Conservation (phyloP, 495 filamentous ascomycete genomes). For the Corynascus novoguineensis region DNA sequence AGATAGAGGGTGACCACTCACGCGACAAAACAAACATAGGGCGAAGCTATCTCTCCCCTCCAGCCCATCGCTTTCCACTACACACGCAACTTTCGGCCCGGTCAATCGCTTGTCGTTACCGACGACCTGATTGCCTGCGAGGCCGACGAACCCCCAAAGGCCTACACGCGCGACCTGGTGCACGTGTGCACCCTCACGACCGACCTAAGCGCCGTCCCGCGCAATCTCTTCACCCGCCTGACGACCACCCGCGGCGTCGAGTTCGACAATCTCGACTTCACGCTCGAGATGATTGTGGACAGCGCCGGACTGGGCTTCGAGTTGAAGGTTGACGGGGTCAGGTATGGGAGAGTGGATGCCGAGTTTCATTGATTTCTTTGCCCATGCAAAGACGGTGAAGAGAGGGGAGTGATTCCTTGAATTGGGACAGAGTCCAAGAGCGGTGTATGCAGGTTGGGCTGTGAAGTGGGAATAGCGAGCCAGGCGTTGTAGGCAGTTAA, state of each 20-base stretch:
- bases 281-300: slow-evolving; percentile 68
- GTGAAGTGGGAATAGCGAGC: background rate
- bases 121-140: slow-evolving; percentile 71
- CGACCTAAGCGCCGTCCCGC: slow-evolving; percentile 63
- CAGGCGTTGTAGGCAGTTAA: background rate
- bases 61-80: slow-evolving; percentile 69
- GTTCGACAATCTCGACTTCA: slow-evolving; percentile 71
- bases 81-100: slow-evolving; percentile 68
- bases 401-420: too few relatives aligned
- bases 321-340: slow-evolving; percentile 64
- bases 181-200: slow-evolving; percentile 74
- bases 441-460: too few relatives aligned
- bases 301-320: slow-evolving; percentile 66
- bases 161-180: slow-evolving; percentile 51
- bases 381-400: too few relatives aligned
- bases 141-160: slow-evolving; percentile 54
- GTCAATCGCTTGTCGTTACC: slow-evolving; percentile 60
- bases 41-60: slow-evolving; percentile 61
- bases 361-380: slow-evolving; percentile 63
- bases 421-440: too few relatives aligned
- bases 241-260: slow-evolving; percentile 68
- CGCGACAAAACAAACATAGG: slow-evolving; percentile 42
- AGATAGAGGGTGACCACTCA: background rate
- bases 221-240: slow-evolving; percentile 57
- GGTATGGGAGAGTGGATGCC: slow-evolving; percentile 65